A percentile compares a stretch with the other conserved stretches of the same genome.
Evolutionary conservation across 2,329 filamentous ascomycete species (phyloP).

Genomic region (Diaporthe nobilis): DNA sequence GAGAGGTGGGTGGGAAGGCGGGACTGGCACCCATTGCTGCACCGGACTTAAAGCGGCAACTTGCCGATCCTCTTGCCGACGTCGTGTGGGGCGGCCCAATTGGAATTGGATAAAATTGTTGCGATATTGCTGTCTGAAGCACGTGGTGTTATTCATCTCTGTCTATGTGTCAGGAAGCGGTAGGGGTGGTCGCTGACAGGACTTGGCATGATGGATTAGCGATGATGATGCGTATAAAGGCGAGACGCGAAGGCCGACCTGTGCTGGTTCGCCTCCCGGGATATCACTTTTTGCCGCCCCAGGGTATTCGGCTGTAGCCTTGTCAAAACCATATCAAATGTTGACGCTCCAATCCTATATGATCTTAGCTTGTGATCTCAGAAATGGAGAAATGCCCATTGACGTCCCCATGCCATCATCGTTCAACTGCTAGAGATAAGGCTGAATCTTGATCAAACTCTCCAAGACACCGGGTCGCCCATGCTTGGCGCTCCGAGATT

Average conservation of each 20-base stretch:
- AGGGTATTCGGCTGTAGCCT: neutral
- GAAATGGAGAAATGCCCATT: neutral
- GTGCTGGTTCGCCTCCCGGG: neutral
- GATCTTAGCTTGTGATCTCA: neutral
- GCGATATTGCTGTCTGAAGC: neutral
- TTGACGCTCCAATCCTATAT: too few relatives aligned
- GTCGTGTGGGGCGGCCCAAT: neutral
- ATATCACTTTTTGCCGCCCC: neutral
- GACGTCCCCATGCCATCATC: neutral
- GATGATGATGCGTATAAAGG: constrained; percentile 26
- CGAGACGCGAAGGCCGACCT: constrained; percentile 28
- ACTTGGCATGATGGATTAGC: neutral
- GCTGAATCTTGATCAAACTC: constrained; percentile 27
- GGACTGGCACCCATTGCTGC: neutral
- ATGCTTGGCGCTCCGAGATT: constrained; percentile 29
- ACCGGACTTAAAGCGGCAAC: constrained; percentile 5
- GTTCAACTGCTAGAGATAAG: neutral
- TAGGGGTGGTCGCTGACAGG: constrained; percentile 23
- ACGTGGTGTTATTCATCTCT: neutral
- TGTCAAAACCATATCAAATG: neutral
- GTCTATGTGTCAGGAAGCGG: neutral
- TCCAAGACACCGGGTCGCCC: constrained; percentile 9
- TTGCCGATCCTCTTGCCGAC: constrained; percentile 27
- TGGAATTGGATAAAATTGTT: neutral
- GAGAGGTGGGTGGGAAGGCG: neutral